Evolutionary conservation across 139 green algal genomes (phyloP).

Genomic region (Chlorella sorokiniana): DNA sequence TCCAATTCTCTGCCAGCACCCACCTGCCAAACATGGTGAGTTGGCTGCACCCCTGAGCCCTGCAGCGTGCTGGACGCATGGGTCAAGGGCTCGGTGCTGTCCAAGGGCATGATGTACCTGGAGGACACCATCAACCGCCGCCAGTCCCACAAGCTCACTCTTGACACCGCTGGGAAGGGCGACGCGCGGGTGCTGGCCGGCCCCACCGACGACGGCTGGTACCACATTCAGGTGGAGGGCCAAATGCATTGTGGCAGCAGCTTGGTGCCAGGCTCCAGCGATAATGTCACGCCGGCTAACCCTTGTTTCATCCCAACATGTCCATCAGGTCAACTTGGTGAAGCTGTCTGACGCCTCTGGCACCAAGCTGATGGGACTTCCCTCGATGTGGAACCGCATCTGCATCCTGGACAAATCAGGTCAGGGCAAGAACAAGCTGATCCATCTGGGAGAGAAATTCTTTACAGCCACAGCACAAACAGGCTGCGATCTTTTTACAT

Average conservation of each 20-base stretch:
- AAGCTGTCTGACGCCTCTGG: neutral
- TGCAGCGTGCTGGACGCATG: constrained; percentile 57
- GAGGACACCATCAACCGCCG: constrained; percentile 29
- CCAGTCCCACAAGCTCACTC: constrained; percentile 12
- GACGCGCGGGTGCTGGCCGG: constrained; percentile 35
- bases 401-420: constrained; percentile 49
- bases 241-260: neutral
- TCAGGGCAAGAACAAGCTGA: neutral
- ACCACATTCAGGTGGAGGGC: constrained; percentile 39
- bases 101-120: constrained; percentile 29
- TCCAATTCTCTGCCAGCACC: neutral
- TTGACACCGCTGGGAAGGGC: neutral
- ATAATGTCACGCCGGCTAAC: neutral
- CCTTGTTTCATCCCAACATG: neutral
- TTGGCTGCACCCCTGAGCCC: neutral
- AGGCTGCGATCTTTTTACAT: neutral
- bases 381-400: constrained; percentile 46
- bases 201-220: constrained; percentile 44
- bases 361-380: neutral
- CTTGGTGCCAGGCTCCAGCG: neutral
- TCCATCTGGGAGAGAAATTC: neutral
- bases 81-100: constrained; percentile 45
- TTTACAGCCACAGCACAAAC: neutral
- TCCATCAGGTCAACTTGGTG: constrained; percentile 17
- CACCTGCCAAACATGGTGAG: no score